phyloP scores from a whole-genome alignment of 345 rosid genomes.

The Eucalyptus melliodora region DNA sequence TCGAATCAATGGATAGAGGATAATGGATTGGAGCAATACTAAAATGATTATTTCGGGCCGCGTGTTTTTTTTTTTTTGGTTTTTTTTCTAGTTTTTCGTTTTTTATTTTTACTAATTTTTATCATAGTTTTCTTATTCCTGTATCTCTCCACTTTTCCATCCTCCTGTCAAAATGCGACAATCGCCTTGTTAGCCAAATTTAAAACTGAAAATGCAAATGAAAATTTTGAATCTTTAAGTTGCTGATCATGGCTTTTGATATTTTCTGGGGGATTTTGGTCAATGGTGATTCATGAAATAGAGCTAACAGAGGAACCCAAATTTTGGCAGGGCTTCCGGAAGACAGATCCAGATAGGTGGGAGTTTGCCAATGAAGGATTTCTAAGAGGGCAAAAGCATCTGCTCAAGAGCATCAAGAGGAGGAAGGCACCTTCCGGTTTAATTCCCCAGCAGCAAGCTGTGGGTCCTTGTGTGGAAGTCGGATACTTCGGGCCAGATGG shows the following conservation, averaged over 20 bases:
- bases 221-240: background rate
- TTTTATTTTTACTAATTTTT: background rate
- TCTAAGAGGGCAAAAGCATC: constrained; percentile 56
- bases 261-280: background rate
- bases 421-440: constrained; percentile 36
- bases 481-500: constrained; percentile 33
- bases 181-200: background rate
- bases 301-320: background rate
- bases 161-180: background rate
- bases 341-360: constrained; percentile 76
- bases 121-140: background rate
- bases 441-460: constrained; percentile 24
- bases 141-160: background rate
- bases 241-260: background rate
- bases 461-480: constrained; percentile 34
- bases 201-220: background rate
- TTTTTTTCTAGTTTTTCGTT: background rate
- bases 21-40: background rate
- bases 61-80: too few relatives aligned
- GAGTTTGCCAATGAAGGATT: constrained; percentile 84
- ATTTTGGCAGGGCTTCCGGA: constrained; percentile 61
- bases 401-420: constrained; percentile 58
- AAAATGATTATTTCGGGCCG: background rate
- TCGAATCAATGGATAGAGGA: background rate
- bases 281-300: background rate